Evolutionary conservation across 495 filamentous ascomycete genomes (phyloP), one percentile per base, ranked within the genome.

Genomic region (Hypoxylon cercidicola): DNA sequence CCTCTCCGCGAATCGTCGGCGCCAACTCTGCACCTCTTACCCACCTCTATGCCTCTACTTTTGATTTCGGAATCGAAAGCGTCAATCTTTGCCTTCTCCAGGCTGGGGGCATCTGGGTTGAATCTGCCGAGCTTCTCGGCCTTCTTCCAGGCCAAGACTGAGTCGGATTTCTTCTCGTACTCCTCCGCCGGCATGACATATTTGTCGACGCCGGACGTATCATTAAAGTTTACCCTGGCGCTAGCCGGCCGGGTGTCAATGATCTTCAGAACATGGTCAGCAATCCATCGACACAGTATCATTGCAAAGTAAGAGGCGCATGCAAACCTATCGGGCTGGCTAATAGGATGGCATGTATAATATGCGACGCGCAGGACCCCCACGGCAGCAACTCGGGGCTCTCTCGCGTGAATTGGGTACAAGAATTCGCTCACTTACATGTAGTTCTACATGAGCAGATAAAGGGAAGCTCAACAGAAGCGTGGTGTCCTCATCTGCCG

Each of bases 61-160:
- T 81, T 78, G 48, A 96, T 79, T 71, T 96, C 92, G 34, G 77
- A 78, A 53, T 82, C 79, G 58, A 90, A 83, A 23, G 86, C 88
- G 45, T 80, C 79, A 37, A 90, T 82, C 72, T 91, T 92, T 57
- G 88, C 85, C 54, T 87, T 82, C 66, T 92, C 87, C 19, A 87
- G 83, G 57, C 79, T 84, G 16, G 90, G 87, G 5, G 93, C 91
- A 67, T 85, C 83, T 2, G 95, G 95, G 72, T 97, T 93, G 77
- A 99, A 99, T 25, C 95, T 93, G 35, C 95, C 95, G 19, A 99
- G 84, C 69, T 96, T 92, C 68, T 97, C 88, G 18, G 87, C 83
- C 77, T 90, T 91, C 80, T 99, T 99, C 91, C 92, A 97, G 9
- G 93, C 90, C 39, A 97, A 83, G 13, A 99, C 95, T 20, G 89